Conservation (phyloP, 140 eudicot species). For the Ambrosia hybrid region DNA sequence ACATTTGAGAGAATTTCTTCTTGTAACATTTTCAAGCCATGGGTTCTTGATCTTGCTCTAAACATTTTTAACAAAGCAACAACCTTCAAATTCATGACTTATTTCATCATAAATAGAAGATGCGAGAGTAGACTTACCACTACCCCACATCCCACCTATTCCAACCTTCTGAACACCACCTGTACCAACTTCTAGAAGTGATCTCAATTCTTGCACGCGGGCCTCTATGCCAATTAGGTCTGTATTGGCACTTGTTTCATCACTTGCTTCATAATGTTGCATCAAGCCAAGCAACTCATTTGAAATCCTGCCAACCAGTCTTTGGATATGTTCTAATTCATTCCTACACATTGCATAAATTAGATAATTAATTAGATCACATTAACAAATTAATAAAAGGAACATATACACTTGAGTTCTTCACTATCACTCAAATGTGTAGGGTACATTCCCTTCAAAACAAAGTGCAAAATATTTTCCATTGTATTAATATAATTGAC, state of each 20-base stretch:
- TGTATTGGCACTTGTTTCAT: not conserved
- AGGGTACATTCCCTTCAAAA: too few relatives aligned
- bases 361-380: not conserved
- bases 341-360: not conserved
- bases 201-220: slow-evolving; percentile 12
- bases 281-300: not conserved
- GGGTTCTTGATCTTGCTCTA: slow-evolving; percentile 20
- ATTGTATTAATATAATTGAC: too few relatives aligned
- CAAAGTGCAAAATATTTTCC: too few relatives aligned
- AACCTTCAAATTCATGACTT: slow-evolving; percentile 14
- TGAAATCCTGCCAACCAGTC: slow-evolving; percentile 1
- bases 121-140: slow-evolving; percentile 27
- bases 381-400: not conserved
- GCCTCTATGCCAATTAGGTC: slow-evolving; percentile 4
- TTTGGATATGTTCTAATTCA: not conserved
- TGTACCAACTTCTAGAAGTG: not conserved
- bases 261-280: not conserved
- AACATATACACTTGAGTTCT: not conserved
- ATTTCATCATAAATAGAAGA: not conserved
- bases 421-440: too few relatives aligned
- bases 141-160: slow-evolving; percentile 21
- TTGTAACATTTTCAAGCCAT: slow-evolving; percentile 22
- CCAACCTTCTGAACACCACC: slow-evolving; percentile 23
- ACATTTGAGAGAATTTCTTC: slow-evolving; percentile 25
- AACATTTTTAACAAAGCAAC: slow-evolving; percentile 18